These are phyloP conservation scores for Coelastrella sp. DNA, from an alignment of 139 green algal genomes.

Conservation along the genomic window DNA sequence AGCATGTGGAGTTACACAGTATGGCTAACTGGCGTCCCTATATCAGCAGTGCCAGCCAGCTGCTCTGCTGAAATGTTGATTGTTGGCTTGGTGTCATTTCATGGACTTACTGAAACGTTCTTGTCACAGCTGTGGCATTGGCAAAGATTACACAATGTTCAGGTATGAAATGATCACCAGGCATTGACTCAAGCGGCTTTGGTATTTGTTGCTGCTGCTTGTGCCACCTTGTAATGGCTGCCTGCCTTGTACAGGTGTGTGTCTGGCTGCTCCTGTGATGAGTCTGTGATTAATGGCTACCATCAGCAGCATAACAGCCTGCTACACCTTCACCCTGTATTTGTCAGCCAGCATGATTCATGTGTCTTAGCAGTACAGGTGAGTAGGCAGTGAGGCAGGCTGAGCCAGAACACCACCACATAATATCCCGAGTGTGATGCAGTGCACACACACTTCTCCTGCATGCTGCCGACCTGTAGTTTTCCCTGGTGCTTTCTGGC, in stretches of 20 bases:
- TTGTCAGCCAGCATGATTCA: slow-evolving; percentile 20
- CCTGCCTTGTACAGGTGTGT: slow-evolving; percentile 25
- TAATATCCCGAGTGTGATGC: no score
- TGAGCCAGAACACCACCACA: no score
- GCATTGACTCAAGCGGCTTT: no score
- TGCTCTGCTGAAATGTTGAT: no score
- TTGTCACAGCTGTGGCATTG: no score
- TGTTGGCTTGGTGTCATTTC: no score
- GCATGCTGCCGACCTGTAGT: not conserved
- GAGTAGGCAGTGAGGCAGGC: not conserved
- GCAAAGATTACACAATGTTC: no score
- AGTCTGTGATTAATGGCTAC: slow-evolving; percentile 41
- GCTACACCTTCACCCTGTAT: slow-evolving; percentile 47
- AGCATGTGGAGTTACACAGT: no score
- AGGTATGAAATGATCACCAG: no score
- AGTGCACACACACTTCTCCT: not conserved
- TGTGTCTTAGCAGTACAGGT: slow-evolving; percentile 44
- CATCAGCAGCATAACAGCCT: slow-evolving; percentile 14
- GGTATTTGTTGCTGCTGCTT: slow-evolving; percentile 1
- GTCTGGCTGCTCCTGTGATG: slow-evolving; percentile 24
- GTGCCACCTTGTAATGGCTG: not conserved
- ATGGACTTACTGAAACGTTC: no score
- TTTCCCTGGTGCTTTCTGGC: not conserved
- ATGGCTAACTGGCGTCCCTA: no score
- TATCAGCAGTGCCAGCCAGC: no score